Conservation (phyloP, 257 asterid genomes). For the Fraxinus americana region DNA sequence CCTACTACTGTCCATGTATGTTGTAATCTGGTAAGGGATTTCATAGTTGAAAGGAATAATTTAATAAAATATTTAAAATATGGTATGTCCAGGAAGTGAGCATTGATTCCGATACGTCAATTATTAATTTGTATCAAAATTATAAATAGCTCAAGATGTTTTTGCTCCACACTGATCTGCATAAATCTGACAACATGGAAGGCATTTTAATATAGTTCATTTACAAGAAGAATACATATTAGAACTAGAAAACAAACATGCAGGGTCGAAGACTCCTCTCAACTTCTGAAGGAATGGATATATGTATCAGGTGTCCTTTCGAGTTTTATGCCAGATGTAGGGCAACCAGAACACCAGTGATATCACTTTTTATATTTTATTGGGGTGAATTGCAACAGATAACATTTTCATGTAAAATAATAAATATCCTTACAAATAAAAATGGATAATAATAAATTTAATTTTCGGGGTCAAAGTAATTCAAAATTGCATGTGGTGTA, state of each 20-base stretch:
- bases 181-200: background rate
- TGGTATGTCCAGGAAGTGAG: background rate
- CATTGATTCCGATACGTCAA: background rate
- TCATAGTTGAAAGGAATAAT: background rate
- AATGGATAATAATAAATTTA: background rate
- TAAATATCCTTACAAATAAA: background rate
- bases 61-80: background rate
- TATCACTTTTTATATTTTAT: background rate
- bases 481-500: background rate
- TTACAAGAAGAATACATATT: background rate
- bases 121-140: background rate
- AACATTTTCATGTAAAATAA: constrained; percentile 3
- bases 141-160: background rate
- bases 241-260: background rate
- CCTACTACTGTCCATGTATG: background rate
- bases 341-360: background rate
- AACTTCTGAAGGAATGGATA: background rate
- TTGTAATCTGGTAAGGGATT: background rate
- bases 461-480: background rate
- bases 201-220: background rate
- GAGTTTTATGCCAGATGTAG: constrained; percentile 6
- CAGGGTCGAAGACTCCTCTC: background rate
- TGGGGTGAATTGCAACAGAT: constrained; percentile 4
- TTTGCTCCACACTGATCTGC: background rate
- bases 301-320: background rate